Conservation (phyloP, 768 basidiomycete genomes). For the Agrocybe praecox region DNA sequence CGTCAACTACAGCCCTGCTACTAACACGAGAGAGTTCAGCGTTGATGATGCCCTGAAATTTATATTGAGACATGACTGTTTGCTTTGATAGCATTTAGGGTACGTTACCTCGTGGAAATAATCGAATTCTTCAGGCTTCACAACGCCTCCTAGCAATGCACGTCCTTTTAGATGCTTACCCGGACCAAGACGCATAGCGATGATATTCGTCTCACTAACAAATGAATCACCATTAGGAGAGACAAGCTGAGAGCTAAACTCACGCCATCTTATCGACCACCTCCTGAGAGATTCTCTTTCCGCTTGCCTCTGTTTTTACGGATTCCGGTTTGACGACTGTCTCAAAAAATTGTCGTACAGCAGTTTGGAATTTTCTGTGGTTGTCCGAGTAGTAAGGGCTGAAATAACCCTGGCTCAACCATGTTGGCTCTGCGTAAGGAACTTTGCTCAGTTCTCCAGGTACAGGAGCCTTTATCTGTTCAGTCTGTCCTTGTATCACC, state of each 20-base stretch:
- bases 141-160: conserved; percentile 71
- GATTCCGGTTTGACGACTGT: conserved; percentile 80
- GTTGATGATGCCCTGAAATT: conserved; percentile 67
- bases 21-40: conserved; percentile 84
- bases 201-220: conserved; percentile 69
- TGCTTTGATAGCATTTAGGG: background rate
- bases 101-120: conserved; percentile 84
- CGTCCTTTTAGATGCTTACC: conserved; percentile 85
- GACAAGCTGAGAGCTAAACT: conserved; percentile 21
- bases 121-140: conserved; percentile 85
- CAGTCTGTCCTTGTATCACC: conserved; percentile 28
- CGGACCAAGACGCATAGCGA: conserved; percentile 90
- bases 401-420: conserved; percentile 32
- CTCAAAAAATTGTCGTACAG: conserved; percentile 75
- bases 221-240: conserved; percentile 24
- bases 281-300: conserved; percentile 82
- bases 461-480: conserved; percentile 26
- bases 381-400: conserved; percentile 39
- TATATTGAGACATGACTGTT: background rate
- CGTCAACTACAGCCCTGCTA: conserved; percentile 87
- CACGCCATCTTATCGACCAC: conserved; percentile 87
- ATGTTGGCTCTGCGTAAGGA: conserved; percentile 35
- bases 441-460: conserved; percentile 33
- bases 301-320: conserved; percentile 77
- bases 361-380: conserved; percentile 76